Evolutionary conservation across 1,139 yeast species (phyloP).

Genomic region (Blastobotrys persicus): DNA sequence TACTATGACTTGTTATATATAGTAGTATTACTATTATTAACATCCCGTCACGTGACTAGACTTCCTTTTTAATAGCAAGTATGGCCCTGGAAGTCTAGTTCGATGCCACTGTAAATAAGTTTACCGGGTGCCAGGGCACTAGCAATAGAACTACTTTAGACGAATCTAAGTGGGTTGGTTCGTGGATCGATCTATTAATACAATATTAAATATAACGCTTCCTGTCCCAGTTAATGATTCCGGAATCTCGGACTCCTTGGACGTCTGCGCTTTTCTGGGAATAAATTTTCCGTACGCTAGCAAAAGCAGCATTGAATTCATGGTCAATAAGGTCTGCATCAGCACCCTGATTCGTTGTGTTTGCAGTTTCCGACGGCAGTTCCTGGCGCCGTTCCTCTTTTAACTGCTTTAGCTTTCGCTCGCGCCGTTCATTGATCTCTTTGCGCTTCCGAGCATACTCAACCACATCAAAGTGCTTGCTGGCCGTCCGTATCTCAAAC

Average conservation of each 20-base stretch:
- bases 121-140: too few relatives aligned
- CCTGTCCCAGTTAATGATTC: conserved; percentile 20
- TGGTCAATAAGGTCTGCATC: conserved; percentile 14
- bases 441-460: conserved; percentile 19
- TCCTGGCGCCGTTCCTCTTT: conserved; percentile 6
- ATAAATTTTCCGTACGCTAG: conserved; percentile 16
- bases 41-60: too few relatives aligned
- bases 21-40: too few relatives aligned
- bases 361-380: background rate
- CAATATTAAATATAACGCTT: conserved; percentile 8
- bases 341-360: background rate
- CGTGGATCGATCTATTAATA: background rate
- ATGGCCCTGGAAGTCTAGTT: too few relatives aligned
- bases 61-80: too few relatives aligned
- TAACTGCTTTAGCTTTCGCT: conserved; percentile 10
- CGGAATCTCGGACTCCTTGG: conserved; percentile 16
- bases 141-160: too few relatives aligned
- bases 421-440: conserved; percentile 16
- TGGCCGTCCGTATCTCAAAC: conserved; percentile 15
- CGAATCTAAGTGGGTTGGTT: background rate
- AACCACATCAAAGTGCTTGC: conserved; percentile 20
- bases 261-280: conserved; percentile 13
- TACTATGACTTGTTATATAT: too few relatives aligned
- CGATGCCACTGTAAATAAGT: too few relatives aligned
- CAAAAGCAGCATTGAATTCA: conserved; percentile 20